phyloP scores from a whole-genome alignment of 192 early-diverging fungal species.

The Backusella australiensis region DNA sequence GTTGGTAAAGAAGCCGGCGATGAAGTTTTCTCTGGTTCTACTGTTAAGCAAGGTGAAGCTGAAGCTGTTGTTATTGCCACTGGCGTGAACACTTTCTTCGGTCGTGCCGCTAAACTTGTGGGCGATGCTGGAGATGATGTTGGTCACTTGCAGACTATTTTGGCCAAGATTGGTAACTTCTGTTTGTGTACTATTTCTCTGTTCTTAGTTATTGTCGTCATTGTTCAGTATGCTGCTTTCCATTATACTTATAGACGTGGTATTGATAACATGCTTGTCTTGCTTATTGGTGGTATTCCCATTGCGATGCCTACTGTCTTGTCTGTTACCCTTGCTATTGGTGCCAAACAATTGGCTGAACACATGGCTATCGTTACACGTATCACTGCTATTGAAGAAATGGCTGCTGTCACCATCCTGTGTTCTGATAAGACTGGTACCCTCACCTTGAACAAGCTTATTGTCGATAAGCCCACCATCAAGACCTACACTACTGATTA shows the following conservation, averaged over 20 bases:
- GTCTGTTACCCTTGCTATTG: constrained; percentile 75
- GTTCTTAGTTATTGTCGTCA: constrained; percentile 65
- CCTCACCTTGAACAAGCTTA: constrained; percentile 82
- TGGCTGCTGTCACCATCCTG: constrained; percentile 75
- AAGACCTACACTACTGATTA: constrained; percentile 62
- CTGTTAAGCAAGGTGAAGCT: constrained; percentile 78
- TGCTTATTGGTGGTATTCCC: constrained; percentile 80
- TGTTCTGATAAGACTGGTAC: constrained; percentile 97
- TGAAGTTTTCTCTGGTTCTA: constrained; percentile 75
- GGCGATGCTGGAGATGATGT: constrained; percentile 70
- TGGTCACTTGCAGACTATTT: constrained; percentile 71
- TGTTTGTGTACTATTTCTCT: constrained; percentile 69
- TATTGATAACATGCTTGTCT: constrained; percentile 77
- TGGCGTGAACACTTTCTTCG: constrained; percentile 80
- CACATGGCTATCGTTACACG: constrained; percentile 59
- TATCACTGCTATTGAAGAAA: constrained; percentile 45
- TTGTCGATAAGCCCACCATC: constrained; percentile 67
- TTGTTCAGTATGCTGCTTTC: constrained; percentile 71
- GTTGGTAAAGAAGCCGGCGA: constrained; percentile 68
- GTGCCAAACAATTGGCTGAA: constrained; percentile 38
- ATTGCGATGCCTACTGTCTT: constrained; percentile 82
- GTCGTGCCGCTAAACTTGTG: constrained; percentile 79
- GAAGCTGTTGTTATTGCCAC: constrained; percentile 78
- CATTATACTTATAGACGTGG: constrained; percentile 67
- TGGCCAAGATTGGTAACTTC: constrained; percentile 77